phyloP scores from a whole-genome alignment of 1,284 basidiomycete genomes.

The Cryptococcus floricola region DNA sequence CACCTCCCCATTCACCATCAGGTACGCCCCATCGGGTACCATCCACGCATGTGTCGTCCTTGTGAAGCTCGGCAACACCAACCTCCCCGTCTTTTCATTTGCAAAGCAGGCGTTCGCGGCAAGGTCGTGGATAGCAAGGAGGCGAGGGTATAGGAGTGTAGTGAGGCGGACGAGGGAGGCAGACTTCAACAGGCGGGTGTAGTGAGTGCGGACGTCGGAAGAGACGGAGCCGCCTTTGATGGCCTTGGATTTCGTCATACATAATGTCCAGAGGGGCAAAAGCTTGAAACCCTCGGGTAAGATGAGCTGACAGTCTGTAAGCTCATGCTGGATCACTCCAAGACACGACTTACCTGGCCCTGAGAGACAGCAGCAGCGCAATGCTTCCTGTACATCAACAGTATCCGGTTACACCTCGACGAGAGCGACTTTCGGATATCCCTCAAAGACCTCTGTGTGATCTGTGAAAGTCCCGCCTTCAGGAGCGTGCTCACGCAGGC shows the following conservation, averaged over 20 bases:
- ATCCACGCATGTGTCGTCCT: slow-evolving; percentile 80
- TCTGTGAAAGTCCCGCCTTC: slow-evolving; percentile 72
- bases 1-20: slow-evolving; percentile 89
- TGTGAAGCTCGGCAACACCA: slow-evolving; percentile 75
- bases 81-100: slow-evolving; percentile 54
- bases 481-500: slow-evolving; percentile 69
- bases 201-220: slow-evolving; percentile 86
- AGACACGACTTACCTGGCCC: slow-evolving; percentile 62
- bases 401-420: slow-evolving; percentile 75
- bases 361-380: slow-evolving; percentile 79
- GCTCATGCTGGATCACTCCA: neutral
- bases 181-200: slow-evolving; percentile 70
- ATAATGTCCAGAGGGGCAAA: slow-evolving; percentile 78
- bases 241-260: slow-evolving; percentile 84
- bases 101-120: slow-evolving; percentile 65
- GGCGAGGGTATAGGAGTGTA: slow-evolving; percentile 80
- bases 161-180: slow-evolving; percentile 68
- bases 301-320: slow-evolving; percentile 61
- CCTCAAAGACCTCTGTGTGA: slow-evolving; percentile 61
- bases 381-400: slow-evolving; percentile 83
- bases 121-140: slow-evolving; percentile 86
- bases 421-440: slow-evolving; percentile 80
- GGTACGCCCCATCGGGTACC: slow-evolving; percentile 85
- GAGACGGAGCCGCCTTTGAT: slow-evolving; percentile 90
- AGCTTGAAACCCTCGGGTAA: slow-evolving; percentile 91